A percentile compares a stretch with the other conserved stretches of the same genome.
These are phyloP conservation scores for Pichia sp. DNA, from an alignment of 1,139 yeast species.

Conservation along the genomic window DNA sequence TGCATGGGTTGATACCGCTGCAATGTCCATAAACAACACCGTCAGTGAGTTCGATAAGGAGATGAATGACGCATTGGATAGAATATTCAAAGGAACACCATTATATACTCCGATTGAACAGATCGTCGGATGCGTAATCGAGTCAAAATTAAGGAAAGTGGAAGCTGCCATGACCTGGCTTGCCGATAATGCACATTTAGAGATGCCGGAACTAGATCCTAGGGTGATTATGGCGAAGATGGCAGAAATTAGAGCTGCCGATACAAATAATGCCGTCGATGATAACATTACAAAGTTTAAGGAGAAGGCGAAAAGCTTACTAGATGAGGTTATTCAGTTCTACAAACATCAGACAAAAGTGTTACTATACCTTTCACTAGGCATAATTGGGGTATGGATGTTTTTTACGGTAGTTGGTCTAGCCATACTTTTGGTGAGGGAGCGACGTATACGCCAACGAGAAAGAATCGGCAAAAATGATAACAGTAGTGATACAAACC, in stretches of 20 bases:
- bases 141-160: constrained; percentile 57
- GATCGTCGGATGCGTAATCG: constrained; percentile 73
- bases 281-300: constrained; percentile 19
- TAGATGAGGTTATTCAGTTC: constrained; percentile 24
- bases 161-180: constrained; percentile 79
- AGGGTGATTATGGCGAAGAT: constrained; percentile 21
- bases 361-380: constrained; percentile 42
- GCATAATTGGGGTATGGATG: constrained; percentile 42
- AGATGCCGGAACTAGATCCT: constrained; percentile 46
- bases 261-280: constrained; percentile 8
- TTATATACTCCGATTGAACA: constrained; percentile 54
- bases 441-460: constrained; percentile 1
- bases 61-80: constrained; percentile 48
- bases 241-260: constrained; percentile 7
- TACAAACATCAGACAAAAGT: constrained; percentile 33
- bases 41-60: constrained; percentile 40
- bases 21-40: constrained; percentile 49
- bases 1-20: constrained; percentile 56
- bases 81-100: constrained; percentile 61
- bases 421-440: constrained; percentile 18
- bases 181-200: constrained; percentile 50
- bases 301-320: constrained; percentile 23
- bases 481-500: background rate
- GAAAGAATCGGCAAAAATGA: background rate
- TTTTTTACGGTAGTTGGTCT: constrained; percentile 37